Conservation (phyloP, 2,329 filamentous ascomycete genomes). For the Sporothrix sp. region DNA sequence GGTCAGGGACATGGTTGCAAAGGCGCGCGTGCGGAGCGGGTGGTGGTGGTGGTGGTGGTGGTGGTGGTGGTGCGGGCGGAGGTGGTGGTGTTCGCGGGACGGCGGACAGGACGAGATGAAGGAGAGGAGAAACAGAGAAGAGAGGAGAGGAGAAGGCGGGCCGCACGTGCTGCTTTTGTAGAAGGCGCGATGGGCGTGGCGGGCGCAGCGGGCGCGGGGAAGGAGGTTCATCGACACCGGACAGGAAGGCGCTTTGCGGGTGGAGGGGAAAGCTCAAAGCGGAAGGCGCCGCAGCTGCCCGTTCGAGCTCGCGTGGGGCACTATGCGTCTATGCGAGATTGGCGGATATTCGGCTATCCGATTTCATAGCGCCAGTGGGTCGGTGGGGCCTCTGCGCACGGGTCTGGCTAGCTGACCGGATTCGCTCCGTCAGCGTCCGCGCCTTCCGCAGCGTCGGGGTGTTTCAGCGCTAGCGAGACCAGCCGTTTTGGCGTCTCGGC, state of each 20-base stretch:
- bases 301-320: neutral
- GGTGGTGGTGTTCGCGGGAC: neutral
- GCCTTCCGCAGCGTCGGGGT: neutral
- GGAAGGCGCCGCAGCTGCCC: neutral
- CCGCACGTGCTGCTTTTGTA: neutral
- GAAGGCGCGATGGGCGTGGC: slow-evolving; percentile 2
- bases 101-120: neutral
- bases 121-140: neutral
- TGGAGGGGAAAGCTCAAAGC: slow-evolving; percentile 9
- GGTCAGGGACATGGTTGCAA: slow-evolving; percentile 39
- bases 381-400: neutral
- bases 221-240: slow-evolving; percentile 10
- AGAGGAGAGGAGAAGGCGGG: neutral
- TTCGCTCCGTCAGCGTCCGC: slow-evolving; percentile 3
- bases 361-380: too few species aligned
- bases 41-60: neutral
- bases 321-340: neutral
- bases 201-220: slow-evolving; percentile 9
- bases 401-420: slow-evolving; percentile 3
- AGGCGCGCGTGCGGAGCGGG: slow-evolving; percentile 3
- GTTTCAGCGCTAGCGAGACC: slow-evolving; percentile 2
- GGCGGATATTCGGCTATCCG: too few species aligned
- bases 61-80: neutral
- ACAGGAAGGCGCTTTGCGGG: neutral
- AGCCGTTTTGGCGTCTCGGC: slow-evolving; percentile 4